phyloP scores from a whole-genome alignment of 352 stramenopile genomes.

The Albugo laibachii region DNA sequence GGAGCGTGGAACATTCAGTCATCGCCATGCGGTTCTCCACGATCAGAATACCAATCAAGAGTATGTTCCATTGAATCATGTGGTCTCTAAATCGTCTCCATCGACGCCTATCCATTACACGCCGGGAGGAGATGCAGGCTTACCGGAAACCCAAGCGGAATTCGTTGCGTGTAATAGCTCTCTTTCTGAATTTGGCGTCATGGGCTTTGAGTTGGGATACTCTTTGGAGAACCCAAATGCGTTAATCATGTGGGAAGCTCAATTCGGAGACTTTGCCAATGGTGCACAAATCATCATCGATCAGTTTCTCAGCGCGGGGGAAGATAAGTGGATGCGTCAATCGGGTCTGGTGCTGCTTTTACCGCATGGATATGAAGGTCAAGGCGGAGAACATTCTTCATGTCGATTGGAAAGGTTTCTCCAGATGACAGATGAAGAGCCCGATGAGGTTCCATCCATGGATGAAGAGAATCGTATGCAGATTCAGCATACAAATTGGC shows the following conservation, averaged over 20 bases:
- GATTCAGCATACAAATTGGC: conserved; percentile 94
- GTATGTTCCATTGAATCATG: conserved; percentile 85
- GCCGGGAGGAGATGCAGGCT: conserved; percentile 1
- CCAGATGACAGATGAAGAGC: conserved; percentile 88
- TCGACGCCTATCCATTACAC: conserved; percentile 19
- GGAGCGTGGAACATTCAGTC: conserved; percentile 82
- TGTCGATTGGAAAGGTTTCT: conserved; percentile 92
- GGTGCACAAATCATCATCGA: conserved; percentile 95
- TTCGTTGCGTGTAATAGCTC: conserved; percentile 89
- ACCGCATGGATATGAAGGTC: conserved; percentile 92
- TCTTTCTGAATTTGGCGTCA: conserved; percentile 89
- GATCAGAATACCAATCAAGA: conserved; percentile 89
- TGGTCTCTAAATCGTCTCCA: conserved; percentile 43
- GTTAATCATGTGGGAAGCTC: conserved; percentile 86
- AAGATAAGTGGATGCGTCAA: conserved; percentile 95
- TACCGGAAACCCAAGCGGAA: conserved; percentile 76
- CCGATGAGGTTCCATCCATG: conserved; percentile 85
- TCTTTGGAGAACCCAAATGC: conserved; percentile 92
- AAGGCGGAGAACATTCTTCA: conserved; percentile 90
- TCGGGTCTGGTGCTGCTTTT: conserved; percentile 88
- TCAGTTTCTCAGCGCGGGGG: conserved; percentile 90
- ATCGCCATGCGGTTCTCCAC: conserved; percentile 88
- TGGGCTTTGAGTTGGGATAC: conserved; percentile 91
- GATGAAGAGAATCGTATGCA: conserved; percentile 87
- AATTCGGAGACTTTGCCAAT: conserved; percentile 96